Base-by-base conservation (phyloP, 805 yeast genomes). In the Wickerhamomyces ciferrii region DNA sequence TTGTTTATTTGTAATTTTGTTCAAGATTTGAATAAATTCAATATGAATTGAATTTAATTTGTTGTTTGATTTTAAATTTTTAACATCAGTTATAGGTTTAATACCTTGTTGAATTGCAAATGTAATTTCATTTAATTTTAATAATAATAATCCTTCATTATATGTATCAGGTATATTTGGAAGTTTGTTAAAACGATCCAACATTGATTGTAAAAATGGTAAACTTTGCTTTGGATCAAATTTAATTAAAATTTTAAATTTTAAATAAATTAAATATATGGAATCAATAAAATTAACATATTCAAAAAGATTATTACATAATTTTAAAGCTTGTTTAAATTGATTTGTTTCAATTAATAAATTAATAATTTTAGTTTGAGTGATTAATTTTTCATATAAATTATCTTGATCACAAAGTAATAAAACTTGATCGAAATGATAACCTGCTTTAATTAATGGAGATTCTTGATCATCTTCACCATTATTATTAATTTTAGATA, bases 201-300 rank as follows among this genome's bases (percentile, higher is more conserved):
- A 47, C 11, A 19, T 45, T 11, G 17, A 15, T n/a, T 35, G 23
- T 5, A 55, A n/a, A 36, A 40, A 44, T 5, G 41, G 41, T 21
- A 51, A 47, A 8, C 55, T 56, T 19, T 41, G 41, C 5, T 43
- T 15, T 18, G 54, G 50, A 21, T 54, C 53, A n/a, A 18, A n/a
- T 2, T 19, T 24, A 6, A 36, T 43, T 29, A 48, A 40, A 5
- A 44, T 43, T 15, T 43, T 29, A 36, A 52, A 52, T 23, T 43
- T 47, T 20, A 50, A 23, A 29, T 38, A 45, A 15, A 37, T 36
- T 35, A 55, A 43, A 23, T 49, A 37, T 11, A 44, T 14, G 1
- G 41, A 11, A 3, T 45, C 43, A 3, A 31, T 15, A 17, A 45
- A 27, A 2, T 5, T 5, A 5, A 21, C 5, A 5, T 31, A 19